Evolutionary conservation across 164 flowering plant genomes (phyloP), one percentile per base, ranked within the genome.

Genomic region (Dillenia suffruticosa): DNA sequence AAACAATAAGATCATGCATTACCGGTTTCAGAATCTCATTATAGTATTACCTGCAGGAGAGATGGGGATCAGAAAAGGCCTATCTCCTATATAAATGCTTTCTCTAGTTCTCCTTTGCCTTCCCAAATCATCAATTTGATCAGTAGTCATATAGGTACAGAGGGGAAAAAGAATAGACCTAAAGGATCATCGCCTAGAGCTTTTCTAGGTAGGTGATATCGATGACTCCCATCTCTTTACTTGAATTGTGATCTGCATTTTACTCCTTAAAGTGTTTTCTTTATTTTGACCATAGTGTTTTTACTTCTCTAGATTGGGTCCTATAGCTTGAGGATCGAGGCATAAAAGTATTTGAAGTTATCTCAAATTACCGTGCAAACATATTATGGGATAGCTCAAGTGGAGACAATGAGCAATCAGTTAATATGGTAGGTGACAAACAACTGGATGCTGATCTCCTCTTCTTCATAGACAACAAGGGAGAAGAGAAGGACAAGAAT

Each of bases 151-250:
- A 65, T 63, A 59, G 76, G 74, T 17, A 65, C 44, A 58, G 77
- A 69, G 22, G 73, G 51, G 44, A 72, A 69, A 45, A 59, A 62
- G 15, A 66, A 45, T 59, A 57, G 43, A 71, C 68, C 76, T 12
- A 66, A 62, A 46, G 72, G 72, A 45, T 71, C 76, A 10, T 83
- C 96, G 50, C 92, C 96, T 47, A 78, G 70, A 67, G 76, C 81
- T 55, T 70, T 86, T 68, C 63, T 89, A 49, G 76, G 92, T 86
- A 74, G 75, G 88, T 66, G 51, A 19, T 10, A 49, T 45, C 46
- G 12, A 2, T 56, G 24, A 10, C 12, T 53, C 19, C 46, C 52
- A 2, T 54, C 14, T 3, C 11, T 8, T 1, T n/a, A 11, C 9
- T 40, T 10, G 40, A 32, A 32, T 32, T 32, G 4, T 32, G 40